Percentiles rank a stretch among this genome's conserved stretches.
Conservation (phyloP, 352 stramenopile species). For the Globisporangium radiosum region DNA sequence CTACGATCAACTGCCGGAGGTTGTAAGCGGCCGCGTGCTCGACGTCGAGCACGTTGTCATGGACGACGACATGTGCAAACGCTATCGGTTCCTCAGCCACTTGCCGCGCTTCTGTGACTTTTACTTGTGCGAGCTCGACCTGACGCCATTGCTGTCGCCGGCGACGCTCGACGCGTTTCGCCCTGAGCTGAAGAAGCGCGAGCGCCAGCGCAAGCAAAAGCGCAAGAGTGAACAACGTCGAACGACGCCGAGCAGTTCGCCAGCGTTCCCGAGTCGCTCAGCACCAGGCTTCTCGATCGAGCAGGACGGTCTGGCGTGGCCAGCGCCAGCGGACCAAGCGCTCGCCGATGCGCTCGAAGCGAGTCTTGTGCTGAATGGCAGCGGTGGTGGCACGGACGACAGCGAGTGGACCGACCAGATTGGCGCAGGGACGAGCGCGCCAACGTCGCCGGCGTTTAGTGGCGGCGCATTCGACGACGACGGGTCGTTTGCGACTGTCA, state of each 20-base stretch:
- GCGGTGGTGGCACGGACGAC: conserved; percentile 14
- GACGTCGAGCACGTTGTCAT: conserved; percentile 87
- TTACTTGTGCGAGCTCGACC: conserved; percentile 83
- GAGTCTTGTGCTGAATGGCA: conserved; percentile 7
- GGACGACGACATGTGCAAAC: conserved; percentile 77
- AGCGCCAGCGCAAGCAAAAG: conserved; percentile 58
- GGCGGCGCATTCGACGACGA: conserved; percentile 20
- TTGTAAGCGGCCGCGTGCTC: conserved; percentile 53
- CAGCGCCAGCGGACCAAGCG: conserved; percentile 48
- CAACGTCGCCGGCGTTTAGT: conserved; percentile 10
- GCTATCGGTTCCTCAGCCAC: conserved; percentile 84
- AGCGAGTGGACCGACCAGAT: neutral
- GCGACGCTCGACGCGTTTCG: conserved; percentile 57
- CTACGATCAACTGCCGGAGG: conserved; percentile 50
- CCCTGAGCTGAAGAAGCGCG: conserved; percentile 70
- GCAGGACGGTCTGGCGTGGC: conserved; percentile 44
- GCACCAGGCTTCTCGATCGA: conserved; percentile 45
- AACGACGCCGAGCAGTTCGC: conserved; percentile 11
- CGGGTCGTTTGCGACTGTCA: conserved; percentile 64
- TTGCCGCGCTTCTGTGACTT: conserved; percentile 84
- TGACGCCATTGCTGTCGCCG: conserved; percentile 59
- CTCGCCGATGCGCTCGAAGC: conserved; percentile 38
- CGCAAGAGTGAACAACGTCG: conserved; percentile 23
- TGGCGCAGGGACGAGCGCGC: neutral
- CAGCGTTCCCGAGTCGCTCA: conserved; percentile 19